Evolutionary conservation across 768 basidiomycete genomes (phyloP), one percentile per base, ranked within the genome.

Genomic region (Lyophyllum decastes): DNA sequence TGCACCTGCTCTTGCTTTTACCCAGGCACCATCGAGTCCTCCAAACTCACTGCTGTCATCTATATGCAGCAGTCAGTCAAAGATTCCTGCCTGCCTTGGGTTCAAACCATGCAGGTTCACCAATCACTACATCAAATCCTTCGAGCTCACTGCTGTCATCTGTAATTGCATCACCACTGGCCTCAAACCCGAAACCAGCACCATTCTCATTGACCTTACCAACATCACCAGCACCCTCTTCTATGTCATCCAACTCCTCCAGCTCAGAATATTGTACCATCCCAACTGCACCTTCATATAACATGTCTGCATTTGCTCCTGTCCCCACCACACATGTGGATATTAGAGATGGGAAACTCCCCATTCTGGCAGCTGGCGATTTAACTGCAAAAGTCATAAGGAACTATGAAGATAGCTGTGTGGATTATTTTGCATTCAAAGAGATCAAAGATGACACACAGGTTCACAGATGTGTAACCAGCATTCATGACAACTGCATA

Each of bases 311-410:
- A 5, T 21, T 7, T 4, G 11, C 24, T 5, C 10, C 44, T 19
- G 44, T 45, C 8, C 22, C 44, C 9, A 2, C 12, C 22, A 8
- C 44, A 2, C 2, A 4, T 6, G 3, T 22, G 2, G 47, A 48
- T 30, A 2, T 17, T 14, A 27, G 17, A 21, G 47, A 48, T 6
- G 19, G 17, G 3, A 61, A 61, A 44, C 48, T 21, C 2, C 64
- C 59, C 3, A 27, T 59, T 1, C 52, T 60, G 0, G 45, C 51
- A 2, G 49, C 35, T 2, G 65, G 65, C 1, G 49, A 60, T 4
- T 25, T 64, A 8, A 54, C 54, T n/a, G 51, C 65, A 0, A 25
- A 41, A 0, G 46, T 59, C 7, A 24, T 61, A 2, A 35, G 24
- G 1, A 46, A 57, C 0, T 62, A 56, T 2, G 14, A 62, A 26